Percentiles rank a stretch among this genome's conserved stretches.
These are phyloP conservation scores for Xylariomycetidae sp. DNA, from an alignment of 2,329 filamentous ascomycete species.

Conservation along the genomic window DNA sequence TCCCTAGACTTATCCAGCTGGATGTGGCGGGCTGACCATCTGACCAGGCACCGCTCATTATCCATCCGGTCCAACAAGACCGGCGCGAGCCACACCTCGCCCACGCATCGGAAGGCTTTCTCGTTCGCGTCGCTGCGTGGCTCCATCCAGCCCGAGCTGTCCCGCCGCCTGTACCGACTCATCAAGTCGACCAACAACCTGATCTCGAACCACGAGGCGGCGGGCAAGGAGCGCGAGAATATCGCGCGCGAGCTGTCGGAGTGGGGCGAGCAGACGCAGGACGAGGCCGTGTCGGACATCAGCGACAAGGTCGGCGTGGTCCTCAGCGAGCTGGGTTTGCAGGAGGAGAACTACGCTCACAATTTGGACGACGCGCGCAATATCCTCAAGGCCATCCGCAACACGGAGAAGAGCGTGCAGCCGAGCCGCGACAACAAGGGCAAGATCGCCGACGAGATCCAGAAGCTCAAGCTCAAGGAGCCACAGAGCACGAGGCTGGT, in stretches of 20 bases:
- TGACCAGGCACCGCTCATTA: constrained; percentile 27
- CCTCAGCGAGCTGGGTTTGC: constrained; percentile 86
- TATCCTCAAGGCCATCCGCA: constrained; percentile 85
- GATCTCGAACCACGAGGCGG: constrained; percentile 77
- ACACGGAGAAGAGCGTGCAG: constrained; percentile 93
- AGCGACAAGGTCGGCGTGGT: constrained; percentile 95
- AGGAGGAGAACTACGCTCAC: constrained; percentile 85
- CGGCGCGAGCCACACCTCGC: constrained; percentile 31
- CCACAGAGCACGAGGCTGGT: constrained; percentile 77
- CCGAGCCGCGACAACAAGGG: constrained; percentile 81
- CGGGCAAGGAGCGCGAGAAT: constrained; percentile 75
- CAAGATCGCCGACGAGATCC: constrained; percentile 90
- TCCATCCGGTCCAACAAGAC: constrained; percentile 33
- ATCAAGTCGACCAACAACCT: constrained; percentile 95
- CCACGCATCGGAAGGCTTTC: constrained; percentile 63
- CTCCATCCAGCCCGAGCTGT: constrained; percentile 79
- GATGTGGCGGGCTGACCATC: too few species aligned
- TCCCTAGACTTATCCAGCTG: too few species aligned
- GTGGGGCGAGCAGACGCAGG: constrained; percentile 89
- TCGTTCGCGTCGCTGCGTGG: constrained; percentile 83
- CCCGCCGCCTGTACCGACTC: constrained; percentile 80
- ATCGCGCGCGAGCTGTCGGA: constrained; percentile 91
- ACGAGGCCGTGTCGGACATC: constrained; percentile 83
- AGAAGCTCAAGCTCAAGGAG: constrained; percentile 87
- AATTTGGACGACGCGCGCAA: constrained; percentile 79